A percentile compares a stretch with the other conserved stretches of the same genome.
Conservation (phyloP, 257 asterid species). For the Lithospermum erythrorhizon region DNA sequence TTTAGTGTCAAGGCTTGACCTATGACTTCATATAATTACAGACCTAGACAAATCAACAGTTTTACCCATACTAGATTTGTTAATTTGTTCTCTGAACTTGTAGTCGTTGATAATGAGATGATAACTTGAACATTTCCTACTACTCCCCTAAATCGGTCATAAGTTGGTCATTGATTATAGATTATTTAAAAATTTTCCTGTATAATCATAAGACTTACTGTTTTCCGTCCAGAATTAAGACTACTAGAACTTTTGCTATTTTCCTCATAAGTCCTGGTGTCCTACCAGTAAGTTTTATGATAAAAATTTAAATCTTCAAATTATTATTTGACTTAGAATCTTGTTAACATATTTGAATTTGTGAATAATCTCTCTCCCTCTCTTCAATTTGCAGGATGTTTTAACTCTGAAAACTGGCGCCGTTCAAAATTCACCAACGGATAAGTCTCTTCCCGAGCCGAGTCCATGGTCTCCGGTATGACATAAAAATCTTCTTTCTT, state of each 20-base stretch:
- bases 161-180: too few relatives aligned
- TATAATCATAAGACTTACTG: too few relatives aligned
- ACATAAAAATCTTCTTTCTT: conserved; percentile 11
- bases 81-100: background rate
- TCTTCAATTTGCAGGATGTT: conserved; percentile 49
- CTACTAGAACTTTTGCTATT: background rate
- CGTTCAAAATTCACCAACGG: conserved; percentile 90
- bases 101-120: background rate
- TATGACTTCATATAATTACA: too few relatives aligned
- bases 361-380: background rate
- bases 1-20: too few relatives aligned
- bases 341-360: background rate
- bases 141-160: too few relatives aligned
- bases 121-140: too few relatives aligned
- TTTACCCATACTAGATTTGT: too few relatives aligned
- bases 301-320: background rate
- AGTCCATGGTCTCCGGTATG: conserved; percentile 98
- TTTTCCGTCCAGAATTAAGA: too few relatives aligned
- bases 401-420: conserved; percentile 75
- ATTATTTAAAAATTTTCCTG: too few relatives aligned
- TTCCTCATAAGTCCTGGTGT: background rate
- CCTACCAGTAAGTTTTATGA: background rate
- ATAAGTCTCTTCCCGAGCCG: conserved; percentile 77
- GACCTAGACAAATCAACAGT: too few relatives aligned
- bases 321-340: background rate